Evolutionary conservation across 305 asterid species (phyloP).

Genomic region (Striga hermonthica): DNA sequence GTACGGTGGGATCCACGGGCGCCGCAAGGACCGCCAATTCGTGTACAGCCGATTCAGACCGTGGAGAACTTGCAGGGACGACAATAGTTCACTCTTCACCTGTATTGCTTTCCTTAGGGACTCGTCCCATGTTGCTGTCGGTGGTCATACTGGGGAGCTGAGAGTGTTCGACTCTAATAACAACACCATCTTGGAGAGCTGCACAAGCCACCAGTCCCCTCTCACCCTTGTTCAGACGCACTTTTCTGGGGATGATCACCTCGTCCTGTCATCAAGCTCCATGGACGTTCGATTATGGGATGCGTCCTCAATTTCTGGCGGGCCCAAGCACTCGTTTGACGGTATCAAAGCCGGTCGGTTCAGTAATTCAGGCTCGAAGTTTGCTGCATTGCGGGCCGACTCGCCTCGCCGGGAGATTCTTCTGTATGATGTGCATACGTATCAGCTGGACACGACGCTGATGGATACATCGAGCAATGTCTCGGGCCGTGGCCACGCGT

Average conservation of each 20-base stretch:
- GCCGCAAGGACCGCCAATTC: slow-evolving; percentile 91
- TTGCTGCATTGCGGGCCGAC: slow-evolving; percentile 74
- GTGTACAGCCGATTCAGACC: slow-evolving; percentile 96
- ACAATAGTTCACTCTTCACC: slow-evolving; percentile 60
- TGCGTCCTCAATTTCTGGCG: slow-evolving; percentile 65
- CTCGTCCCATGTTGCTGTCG: slow-evolving; percentile 78
- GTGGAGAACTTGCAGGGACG: slow-evolving; percentile 96
- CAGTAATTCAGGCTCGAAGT: slow-evolving; percentile 68
- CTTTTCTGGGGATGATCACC: slow-evolving; percentile 59
- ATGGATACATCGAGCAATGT: slow-evolving; percentile 52
- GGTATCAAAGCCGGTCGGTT: slow-evolving; percentile 84
- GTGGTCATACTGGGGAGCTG: slow-evolving; percentile 90
- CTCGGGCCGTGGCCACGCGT: slow-evolving; percentile 69
- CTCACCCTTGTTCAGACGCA: slow-evolving; percentile 73
- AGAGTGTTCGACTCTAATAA: slow-evolving; percentile 82
- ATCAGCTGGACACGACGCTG: slow-evolving; percentile 63
- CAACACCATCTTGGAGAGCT: slow-evolving; percentile 69
- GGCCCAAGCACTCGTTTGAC: slow-evolving; percentile 88
- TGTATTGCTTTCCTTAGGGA: slow-evolving; percentile 86
- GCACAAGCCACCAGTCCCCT: slow-evolving; percentile 81
- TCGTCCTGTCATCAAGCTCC: slow-evolving; percentile 77
- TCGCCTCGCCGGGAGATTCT: slow-evolving; percentile 74
- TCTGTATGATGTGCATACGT: slow-evolving; percentile 66
- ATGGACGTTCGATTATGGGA: slow-evolving; percentile 92
- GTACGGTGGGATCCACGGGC: slow-evolving; percentile 81